Evolutionary conservation across 768 basidiomycete genomes (phyloP).

Genomic region (Lactarius hatsudake): DNA sequence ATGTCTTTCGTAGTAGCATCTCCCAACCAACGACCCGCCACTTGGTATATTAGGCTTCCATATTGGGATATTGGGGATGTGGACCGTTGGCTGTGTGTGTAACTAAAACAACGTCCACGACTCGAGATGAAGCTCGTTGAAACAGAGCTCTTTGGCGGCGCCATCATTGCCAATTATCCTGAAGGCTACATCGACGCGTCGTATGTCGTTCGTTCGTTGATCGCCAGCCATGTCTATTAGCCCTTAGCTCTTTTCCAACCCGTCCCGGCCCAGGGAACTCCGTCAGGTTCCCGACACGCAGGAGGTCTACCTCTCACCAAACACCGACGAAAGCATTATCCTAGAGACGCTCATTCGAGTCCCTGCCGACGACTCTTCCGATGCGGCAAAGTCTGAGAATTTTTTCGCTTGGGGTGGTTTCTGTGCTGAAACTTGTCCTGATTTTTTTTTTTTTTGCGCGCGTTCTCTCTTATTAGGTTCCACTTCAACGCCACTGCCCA

Average conservation of each 20-base stretch:
- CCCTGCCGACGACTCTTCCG: constrained; percentile 47
- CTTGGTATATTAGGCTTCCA: neutral
- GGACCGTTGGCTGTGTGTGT: too few species aligned
- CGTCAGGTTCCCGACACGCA: constrained; percentile 94
- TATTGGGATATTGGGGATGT: neutral
- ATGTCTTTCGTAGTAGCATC: too few species aligned
- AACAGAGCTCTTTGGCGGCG: constrained; percentile 80
- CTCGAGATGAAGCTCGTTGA: constrained; percentile 25
- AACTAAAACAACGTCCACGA: neutral
- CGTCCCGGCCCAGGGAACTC: constrained; percentile 42
- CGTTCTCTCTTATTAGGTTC: constrained; percentile 51
- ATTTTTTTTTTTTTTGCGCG: constrained; percentile 13
- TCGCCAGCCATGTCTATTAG: neutral
- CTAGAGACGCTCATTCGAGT: constrained; percentile 83
- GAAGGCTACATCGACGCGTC: constrained; percentile 73
- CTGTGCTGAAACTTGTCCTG: neutral
- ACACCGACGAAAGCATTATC: constrained; percentile 70
- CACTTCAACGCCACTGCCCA: constrained; percentile 90
- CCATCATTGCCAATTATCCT: constrained; percentile 64
- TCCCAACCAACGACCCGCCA: too few species aligned
- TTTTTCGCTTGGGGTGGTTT: neutral
- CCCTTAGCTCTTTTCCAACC: constrained; percentile 6
- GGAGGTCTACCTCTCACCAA: constrained; percentile 81
- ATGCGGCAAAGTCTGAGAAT: constrained; percentile 61
- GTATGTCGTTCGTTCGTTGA: constrained; percentile 43